phyloP scores from a whole-genome alignment of 805 yeast species.

The Saturnispora ahearnii region DNA sequence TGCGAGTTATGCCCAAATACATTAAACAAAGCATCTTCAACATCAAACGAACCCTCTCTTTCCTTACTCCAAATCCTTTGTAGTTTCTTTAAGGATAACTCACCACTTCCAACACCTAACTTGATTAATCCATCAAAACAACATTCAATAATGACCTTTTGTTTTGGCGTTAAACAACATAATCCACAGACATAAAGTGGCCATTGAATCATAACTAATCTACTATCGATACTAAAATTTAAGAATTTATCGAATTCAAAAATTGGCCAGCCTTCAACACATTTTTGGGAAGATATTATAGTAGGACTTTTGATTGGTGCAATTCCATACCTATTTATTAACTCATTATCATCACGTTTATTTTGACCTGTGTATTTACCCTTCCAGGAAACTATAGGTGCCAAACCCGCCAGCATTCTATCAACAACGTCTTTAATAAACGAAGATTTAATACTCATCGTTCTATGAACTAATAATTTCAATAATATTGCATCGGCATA shows the following conservation, averaged over 20 bases:
- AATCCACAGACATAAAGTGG: slow-evolving; percentile 29
- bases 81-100: slow-evolving; percentile 25
- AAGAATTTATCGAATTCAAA: slow-evolving; percentile 24
- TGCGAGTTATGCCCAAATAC: slow-evolving; percentile 9
- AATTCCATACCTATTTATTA: neutral
- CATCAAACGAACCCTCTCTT: slow-evolving; percentile 20
- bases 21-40: slow-evolving; percentile 17
- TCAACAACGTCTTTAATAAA: slow-evolving; percentile 26
- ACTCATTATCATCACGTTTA: neutral
- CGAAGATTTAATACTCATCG: slow-evolving; percentile 19
- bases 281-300: neutral
- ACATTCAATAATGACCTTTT: slow-evolving; percentile 28
- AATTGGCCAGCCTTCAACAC: slow-evolving; percentile 7
- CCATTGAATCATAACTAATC: slow-evolving; percentile 32
- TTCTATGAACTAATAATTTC: slow-evolving; percentile 27
- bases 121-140: slow-evolving; percentile 28
- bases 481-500: slow-evolving; percentile 33
- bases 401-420: slow-evolving; percentile 24
- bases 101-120: slow-evolving; percentile 31
- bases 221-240: slow-evolving; percentile 27
- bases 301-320: slow-evolving; percentile 2
- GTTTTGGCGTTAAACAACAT: slow-evolving; percentile 24
- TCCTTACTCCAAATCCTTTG: slow-evolving; percentile 27
- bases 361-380: neutral
- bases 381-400: slow-evolving; percentile 18